Evolutionary conservation across 495 filamentous ascomycete genomes (phyloP).

Genomic region (Podospora tetraspora): DNA sequence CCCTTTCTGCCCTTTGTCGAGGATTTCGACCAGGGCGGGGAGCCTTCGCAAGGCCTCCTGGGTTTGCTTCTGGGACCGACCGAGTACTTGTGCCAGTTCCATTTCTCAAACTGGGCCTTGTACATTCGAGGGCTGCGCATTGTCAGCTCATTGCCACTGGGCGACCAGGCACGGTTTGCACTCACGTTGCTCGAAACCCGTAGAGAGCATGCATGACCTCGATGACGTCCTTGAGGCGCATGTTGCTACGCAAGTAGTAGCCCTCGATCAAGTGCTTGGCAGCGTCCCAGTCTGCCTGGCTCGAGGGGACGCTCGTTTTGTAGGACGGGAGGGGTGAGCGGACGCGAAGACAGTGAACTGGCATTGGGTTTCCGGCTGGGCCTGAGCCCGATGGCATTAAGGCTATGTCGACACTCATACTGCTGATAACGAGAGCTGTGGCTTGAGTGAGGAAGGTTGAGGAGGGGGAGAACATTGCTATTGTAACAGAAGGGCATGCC

Average conservation of each 20-base stretch:
- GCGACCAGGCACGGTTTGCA: neutral
- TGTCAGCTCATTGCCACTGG: neutral
- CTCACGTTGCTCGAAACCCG: slow-evolving; percentile 19
- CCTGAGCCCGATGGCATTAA: neutral
- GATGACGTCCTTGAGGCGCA: slow-evolving; percentile 21
- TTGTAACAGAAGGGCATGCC: neutral
- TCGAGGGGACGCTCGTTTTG: slow-evolving; percentile 3
- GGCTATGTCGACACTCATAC: neutral
- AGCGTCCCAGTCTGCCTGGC: slow-evolving; percentile 11
- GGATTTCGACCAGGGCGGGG: neutral
- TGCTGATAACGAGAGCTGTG: neutral
- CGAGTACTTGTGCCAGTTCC: slow-evolving; percentile 20
- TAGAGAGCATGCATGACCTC: slow-evolving; percentile 10
- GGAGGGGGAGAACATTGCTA: neutral
- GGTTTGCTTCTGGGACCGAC: neutral
- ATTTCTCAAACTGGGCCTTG: slow-evolving; percentile 20
- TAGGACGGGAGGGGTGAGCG: neutral
- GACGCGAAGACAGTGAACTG: neutral
- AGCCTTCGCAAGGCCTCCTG: neutral
- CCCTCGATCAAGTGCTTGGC: slow-evolving; percentile 13
- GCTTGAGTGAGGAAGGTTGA: neutral
- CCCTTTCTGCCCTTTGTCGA: slow-evolving; percentile 10
- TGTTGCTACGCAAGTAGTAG: slow-evolving; percentile 14
- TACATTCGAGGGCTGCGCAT: slow-evolving; percentile 16
- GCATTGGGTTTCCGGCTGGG: neutral